Conservation (phyloP, 2,329 filamentous ascomycete genomes). For the Alternaria sp. region DNA sequence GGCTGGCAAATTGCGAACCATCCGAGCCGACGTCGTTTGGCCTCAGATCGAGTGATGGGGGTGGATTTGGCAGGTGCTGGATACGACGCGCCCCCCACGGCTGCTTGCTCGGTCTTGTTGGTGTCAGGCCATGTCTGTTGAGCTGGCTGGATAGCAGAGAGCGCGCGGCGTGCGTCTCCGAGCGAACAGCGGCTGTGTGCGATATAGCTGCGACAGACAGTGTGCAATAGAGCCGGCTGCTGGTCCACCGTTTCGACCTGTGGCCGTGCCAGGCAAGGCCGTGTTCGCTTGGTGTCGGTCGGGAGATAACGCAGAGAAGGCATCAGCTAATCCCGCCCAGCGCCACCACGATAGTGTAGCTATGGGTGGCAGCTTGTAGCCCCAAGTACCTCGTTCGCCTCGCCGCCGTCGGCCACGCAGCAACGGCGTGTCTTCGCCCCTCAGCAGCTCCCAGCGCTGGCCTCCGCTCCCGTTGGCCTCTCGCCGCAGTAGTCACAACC, state of each 20-base stretch:
- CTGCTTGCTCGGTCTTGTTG: slow-evolving; percentile 1
- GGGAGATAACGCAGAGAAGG: slow-evolving; percentile 23
- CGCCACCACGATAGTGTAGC: not conserved
- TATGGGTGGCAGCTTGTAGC: slow-evolving; percentile 6
- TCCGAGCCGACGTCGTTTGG: slow-evolving; percentile 13
- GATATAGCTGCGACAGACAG: slow-evolving; percentile 1
- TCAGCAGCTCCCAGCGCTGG: slow-evolving; percentile 9
- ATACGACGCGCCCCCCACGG: slow-evolving; percentile 7
- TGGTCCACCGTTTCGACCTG: slow-evolving; percentile 36
- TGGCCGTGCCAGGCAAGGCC: slow-evolving; percentile 29
- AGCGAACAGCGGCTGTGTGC: slow-evolving; percentile 11
- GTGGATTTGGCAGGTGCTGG: not conserved
- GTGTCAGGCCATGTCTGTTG: slow-evolving; percentile 18
- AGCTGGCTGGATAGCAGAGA: not conserved
- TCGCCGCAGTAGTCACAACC: slow-evolving; percentile 22
- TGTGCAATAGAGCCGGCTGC: slow-evolving; percentile 11
- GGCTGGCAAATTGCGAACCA: slow-evolving; percentile 24
- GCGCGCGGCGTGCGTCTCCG: slow-evolving; percentile 11
- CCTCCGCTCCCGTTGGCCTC: slow-evolving; percentile 19
- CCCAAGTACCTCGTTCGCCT: slow-evolving; percentile 20
- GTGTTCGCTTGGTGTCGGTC: slow-evolving; percentile 27
- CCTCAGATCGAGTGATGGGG: slow-evolving; percentile 2
- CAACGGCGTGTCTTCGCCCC: not conserved
- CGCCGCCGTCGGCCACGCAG: slow-evolving; percentile 19
- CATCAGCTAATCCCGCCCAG: slow-evolving; percentile 3